Conservation (phyloP, 1,139 yeast species). For the Ogataea hybrid region DNA sequence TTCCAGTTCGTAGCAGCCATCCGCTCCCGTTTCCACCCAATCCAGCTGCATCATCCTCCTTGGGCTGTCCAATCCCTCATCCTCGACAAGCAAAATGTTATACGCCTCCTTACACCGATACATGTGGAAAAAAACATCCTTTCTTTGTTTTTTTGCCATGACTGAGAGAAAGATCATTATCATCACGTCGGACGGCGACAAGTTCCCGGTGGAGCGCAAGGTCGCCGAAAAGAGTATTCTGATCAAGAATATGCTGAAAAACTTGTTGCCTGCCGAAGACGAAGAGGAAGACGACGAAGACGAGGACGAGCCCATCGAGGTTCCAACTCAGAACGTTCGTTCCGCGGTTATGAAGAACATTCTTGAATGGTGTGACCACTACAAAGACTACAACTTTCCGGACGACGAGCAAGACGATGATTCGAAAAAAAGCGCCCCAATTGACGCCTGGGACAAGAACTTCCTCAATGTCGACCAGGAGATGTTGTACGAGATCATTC, state of each 20-base stretch:
- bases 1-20: no score
- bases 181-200: slow-evolving; percentile 72
- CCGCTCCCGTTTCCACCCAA: no score
- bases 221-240: slow-evolving; percentile 89
- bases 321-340: slow-evolving; percentile 90
- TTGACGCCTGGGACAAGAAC: slow-evolving; percentile 96
- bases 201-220: slow-evolving; percentile 70
- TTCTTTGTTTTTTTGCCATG: slow-evolving; percentile 10
- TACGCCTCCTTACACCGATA: slow-evolving; percentile 4
- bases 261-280: slow-evolving; percentile 61
- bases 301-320: slow-evolving; percentile 65
- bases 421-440: slow-evolving; percentile 78
- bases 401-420: slow-evolving; percentile 75
- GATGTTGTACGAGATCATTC: slow-evolving; percentile 93
- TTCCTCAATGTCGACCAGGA: slow-evolving; percentile 97
- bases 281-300: slow-evolving; percentile 43
- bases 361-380: slow-evolving; percentile 97
- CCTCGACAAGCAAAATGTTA: no score
- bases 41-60: no score
- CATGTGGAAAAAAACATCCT: slow-evolving; percentile 2
- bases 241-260: slow-evolving; percentile 88
- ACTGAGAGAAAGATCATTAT: slow-evolving; percentile 49
- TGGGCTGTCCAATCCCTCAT: neutral
- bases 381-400: slow-evolving; percentile 78
- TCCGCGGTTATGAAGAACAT: slow-evolving; percentile 87